These are phyloP conservation scores for Tylopilus plumbeoviolaceoides DNA, from an alignment of 768 basidiomycete species.

Conservation along the genomic window DNA sequence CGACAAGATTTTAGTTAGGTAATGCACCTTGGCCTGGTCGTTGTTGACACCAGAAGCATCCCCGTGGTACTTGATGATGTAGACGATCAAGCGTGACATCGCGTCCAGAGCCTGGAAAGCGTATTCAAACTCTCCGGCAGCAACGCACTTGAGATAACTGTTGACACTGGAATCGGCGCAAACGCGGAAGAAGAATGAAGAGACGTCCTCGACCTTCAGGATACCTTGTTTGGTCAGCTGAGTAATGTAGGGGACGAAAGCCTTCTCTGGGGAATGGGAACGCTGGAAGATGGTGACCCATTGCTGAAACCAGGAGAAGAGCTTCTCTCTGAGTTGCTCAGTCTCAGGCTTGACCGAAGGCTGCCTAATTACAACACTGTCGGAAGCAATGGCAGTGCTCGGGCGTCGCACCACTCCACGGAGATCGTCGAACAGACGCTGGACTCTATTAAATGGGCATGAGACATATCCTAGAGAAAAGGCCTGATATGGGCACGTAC, in stretches of 20 bases:
- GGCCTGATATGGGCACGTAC: constrained; percentile 43
- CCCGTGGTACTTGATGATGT: constrained; percentile 99
- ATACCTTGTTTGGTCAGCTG: constrained; percentile 96
- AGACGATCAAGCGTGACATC: constrained; percentile 89
- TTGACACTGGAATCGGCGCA: constrained; percentile 93
- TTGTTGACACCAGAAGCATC: constrained; percentile 91
- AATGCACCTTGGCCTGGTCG: constrained; percentile 93
- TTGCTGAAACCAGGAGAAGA: constrained; percentile 83
- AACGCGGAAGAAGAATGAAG: constrained; percentile 97
- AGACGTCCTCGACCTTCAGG: constrained; percentile 91
- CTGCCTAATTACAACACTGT: constrained; percentile 37
- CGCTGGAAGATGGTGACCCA: constrained; percentile 96
- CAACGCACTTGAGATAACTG: constrained; percentile 74
- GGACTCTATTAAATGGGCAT: constrained; percentile 45
- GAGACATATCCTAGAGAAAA: not conserved
- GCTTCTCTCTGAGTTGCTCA: constrained; percentile 69
- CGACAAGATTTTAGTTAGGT: constrained; percentile 93
- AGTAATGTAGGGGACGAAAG: constrained; percentile 95
- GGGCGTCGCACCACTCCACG: constrained; percentile 56
- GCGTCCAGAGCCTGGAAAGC: constrained; percentile 95
- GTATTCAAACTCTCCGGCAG: constrained; percentile 66
- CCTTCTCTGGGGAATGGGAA: constrained; percentile 87
- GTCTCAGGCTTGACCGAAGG: constrained; percentile 63
- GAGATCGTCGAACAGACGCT: constrained; percentile 76
- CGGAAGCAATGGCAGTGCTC: constrained; percentile 36